phyloP scores from a whole-genome alignment of 1,284 basidiomycete genomes.

The Ustilago lituana region DNA sequence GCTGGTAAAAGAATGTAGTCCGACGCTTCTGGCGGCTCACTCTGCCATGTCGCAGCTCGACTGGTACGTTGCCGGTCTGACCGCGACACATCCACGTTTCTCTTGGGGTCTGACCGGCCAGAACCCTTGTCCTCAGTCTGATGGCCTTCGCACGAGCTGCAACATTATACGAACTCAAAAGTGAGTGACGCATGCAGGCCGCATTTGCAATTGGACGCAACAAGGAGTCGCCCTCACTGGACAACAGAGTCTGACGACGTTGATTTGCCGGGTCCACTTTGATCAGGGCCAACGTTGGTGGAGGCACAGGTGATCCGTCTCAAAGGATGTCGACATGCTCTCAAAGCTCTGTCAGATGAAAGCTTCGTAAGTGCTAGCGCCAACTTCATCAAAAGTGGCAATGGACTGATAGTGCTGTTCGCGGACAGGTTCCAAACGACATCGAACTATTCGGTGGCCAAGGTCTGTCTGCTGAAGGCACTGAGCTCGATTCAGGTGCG shows the following conservation, averaged over 20 bases:
- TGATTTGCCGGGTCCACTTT: too few relatives aligned
- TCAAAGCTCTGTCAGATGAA: conserved; percentile 41
- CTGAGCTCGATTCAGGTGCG: not conserved
- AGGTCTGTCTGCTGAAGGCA: not conserved
- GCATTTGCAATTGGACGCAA: too few relatives aligned
- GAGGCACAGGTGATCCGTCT: conserved; percentile 28
- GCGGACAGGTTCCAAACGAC: conserved; percentile 44
- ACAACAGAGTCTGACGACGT: too few relatives aligned
- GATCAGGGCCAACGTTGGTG: conserved; percentile 23
- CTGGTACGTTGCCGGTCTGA: too few relatives aligned
- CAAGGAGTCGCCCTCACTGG: too few relatives aligned
- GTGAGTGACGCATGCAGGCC: conserved; percentile 7
- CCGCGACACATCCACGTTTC: too few relatives aligned
- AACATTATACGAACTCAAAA: conserved; percentile 25
- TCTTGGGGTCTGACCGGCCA: not conserved
- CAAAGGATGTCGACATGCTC: conserved; percentile 35
- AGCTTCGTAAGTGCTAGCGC: conserved; percentile 26
- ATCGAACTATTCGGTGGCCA: conserved; percentile 32
- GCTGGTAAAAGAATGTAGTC: conserved; percentile 19
- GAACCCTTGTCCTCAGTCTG: conserved; percentile 7
- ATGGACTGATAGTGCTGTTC: not conserved
- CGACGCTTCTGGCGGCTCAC: conserved; percentile 13
- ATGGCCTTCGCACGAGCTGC: conserved; percentile 40
- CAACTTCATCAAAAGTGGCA: not conserved
- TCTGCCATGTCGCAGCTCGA: conserved; percentile 33